Base-by-base conservation (phyloP, 305 asterid species). In the Petunia hybrid region DNA sequence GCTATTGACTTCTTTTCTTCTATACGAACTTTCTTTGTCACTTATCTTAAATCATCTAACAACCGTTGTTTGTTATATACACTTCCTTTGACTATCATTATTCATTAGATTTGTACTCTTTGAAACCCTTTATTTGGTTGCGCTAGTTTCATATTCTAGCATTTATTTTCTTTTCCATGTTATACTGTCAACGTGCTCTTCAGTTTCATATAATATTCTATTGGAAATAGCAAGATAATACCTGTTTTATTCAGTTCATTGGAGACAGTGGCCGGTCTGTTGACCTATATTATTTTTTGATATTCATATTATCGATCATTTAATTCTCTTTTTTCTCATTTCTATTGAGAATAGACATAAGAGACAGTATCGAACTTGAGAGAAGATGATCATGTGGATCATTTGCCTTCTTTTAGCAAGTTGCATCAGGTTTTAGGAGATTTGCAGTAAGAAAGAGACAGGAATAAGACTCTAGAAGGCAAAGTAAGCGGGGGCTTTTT, bases 401-500 rank as follows among this genome's bases (percentile, higher is more conserved):
- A 8, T 62, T 6, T 43, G n/a, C 10, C 59, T 68, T 73, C 55
- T 45, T 38, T 71, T 75, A 75, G 82, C 92, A 93, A 93, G 67
- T 78, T 87, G 79, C 84, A 86, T 57, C 82, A 63, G 14, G 81
- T n/a, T 56, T 5, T 80, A 82, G 70, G 38, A 7, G 89, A 84
- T 9, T 70, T 90, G 83, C 83, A 85, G 61, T 74, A 8, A 62
- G 91, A 83, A 82, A 86, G 78, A 76, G 87, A 89, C 53, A 82
- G 76, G 81, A 80, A 65, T 46, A 65, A 35, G 57, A 67, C 69
- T 7, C 88, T 93, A n/a, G 82, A 86, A 87, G 67, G 81, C 13
- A 81, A 83, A 87, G 97, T 88, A 48, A 86, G 83, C 41, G 38
- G 8, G 8, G 67, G 4, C 31, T 4, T 59, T 2, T 22, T 22